These are phyloP conservation scores for Edaphochlamys debaryana DNA, from an alignment of 139 green algal species.

Conservation along the genomic window DNA sequence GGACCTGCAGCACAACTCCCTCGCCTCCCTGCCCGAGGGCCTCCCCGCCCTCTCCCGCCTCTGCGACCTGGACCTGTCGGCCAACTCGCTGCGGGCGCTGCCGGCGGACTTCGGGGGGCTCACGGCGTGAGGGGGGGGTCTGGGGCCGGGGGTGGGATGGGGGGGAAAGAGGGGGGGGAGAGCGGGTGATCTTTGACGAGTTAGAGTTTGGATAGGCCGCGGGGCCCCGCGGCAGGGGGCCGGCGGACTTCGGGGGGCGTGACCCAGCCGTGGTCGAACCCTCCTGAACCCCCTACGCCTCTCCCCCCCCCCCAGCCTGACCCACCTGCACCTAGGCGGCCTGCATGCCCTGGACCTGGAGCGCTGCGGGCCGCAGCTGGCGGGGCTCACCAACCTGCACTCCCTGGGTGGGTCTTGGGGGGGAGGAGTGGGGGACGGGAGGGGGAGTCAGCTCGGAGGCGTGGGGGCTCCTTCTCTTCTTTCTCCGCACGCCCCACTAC, in stretches of 20 bases:
- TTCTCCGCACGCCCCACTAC: no score
- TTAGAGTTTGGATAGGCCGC: no score
- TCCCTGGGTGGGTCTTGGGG: conserved; percentile 11
- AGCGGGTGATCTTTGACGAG: no score
- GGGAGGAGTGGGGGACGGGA: no score
- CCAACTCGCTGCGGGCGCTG: conserved; percentile 9
- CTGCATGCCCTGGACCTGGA: not conserved
- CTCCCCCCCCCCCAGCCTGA: not conserved
- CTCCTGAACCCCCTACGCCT: not conserved
- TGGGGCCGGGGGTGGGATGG: no score
- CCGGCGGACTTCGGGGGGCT: conserved; percentile 13
- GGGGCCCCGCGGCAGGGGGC: no score
- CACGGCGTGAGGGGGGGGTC: not conserved
- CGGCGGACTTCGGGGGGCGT: no score
- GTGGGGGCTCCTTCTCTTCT: no score
- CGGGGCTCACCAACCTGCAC: conserved; percentile 12
- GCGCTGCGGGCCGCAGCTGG: not conserved
- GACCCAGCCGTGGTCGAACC: no score
- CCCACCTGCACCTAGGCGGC: conserved; percentile 23
- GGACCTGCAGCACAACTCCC: conserved; percentile 22
- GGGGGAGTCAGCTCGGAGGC: no score
- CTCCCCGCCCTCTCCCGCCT: not conserved
- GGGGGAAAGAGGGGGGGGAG: no score
- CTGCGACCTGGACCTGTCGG: conserved; percentile 26
- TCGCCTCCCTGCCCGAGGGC: conserved; percentile 3